These are phyloP conservation scores for Kluyveromyces sp. DNA, from an alignment of 1,139 yeast species.

Conservation along the genomic window DNA sequence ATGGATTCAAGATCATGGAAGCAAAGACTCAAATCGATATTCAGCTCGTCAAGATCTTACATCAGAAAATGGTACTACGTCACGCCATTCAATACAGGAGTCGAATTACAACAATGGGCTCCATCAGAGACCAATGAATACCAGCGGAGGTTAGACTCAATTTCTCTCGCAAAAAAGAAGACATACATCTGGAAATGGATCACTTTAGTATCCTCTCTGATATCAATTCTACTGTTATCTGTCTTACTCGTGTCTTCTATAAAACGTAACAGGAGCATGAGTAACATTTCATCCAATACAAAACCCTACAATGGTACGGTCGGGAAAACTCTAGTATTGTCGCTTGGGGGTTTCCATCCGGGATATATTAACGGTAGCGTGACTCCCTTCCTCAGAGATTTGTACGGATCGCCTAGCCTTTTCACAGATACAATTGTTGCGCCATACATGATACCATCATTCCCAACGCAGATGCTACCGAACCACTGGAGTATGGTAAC, in stretches of 20 bases:
- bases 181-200: constrained; percentile 6
- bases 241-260: constrained; percentile 1
- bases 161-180: background rate
- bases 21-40: background rate
- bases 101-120: constrained; percentile 3
- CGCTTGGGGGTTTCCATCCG: constrained; percentile 88
- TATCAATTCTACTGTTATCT: background rate
- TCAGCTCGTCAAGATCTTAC: background rate
- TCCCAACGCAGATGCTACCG: constrained; percentile 86
- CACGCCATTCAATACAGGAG: constrained; percentile 3
- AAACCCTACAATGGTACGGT: background rate
- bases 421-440: constrained; percentile 53
- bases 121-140: background rate
- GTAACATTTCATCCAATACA: background rate
- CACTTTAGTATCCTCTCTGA: background rate
- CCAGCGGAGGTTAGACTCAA: background rate
- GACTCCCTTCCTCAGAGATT: constrained; percentile 63
- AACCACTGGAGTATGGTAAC: constrained; percentile 90
- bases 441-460: constrained; percentile 80
- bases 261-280: constrained; percentile 35
- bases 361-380: constrained; percentile 61
- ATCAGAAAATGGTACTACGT: constrained; percentile 5
- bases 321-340: constrained; percentile 51
- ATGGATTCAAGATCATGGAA: constrained; percentile 1
- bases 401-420: constrained; percentile 31